Base-by-base conservation (phyloP, 257 asterid species). In the Coffea eugenioides region DNA sequence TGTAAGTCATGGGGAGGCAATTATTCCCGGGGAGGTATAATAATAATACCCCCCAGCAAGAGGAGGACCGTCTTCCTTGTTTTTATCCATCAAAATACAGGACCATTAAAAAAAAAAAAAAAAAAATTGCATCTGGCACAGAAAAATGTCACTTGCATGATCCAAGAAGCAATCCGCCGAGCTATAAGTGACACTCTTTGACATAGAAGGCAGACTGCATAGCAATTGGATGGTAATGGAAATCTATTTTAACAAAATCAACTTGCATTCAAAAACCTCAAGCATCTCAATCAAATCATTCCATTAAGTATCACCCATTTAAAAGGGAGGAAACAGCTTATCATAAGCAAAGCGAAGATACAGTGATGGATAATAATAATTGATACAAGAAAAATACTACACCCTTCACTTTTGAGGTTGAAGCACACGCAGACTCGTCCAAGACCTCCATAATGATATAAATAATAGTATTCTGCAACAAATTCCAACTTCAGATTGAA, bases 381-480 rank as follows among this genome's bases (percentile, higher is more conserved):
- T 67, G 23, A 49, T 61, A 71, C 77, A 71, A 71, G 82, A 66
- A 67, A 77, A 71, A 67, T 74, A 78, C 41, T 48, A 73, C 75
- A 73, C 14, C 56, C 74, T 77, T 74, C 79, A 49, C 79, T 54
- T 74, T 79, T 68, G 73, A 36, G n/a, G 71, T 64, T 66, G 67
- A 81, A 77, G 67, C 83, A 82, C 80, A 73, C 79, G 57, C 75
- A 59, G 46, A 77, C 75, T 61, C 51, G 23, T 68, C 71, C 80
- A 69, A 23, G 79, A 62, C 59, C 73, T 73, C 49, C 65, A 48
- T 31, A 13, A 66, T 59, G 77, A 41, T 39, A 39, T 39, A 67
- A 77, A 83, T 41, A 78, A 5, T 56, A 43, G 70, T 72, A 49
- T 77, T 72, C 83, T 79, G 80, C 86, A 79, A 73, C 39, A 49